A percentile compares a stretch with the other conserved stretches of the same genome.
phyloP scores from a whole-genome alignment of 176 grass and related monocot species.

The Miscanthus lutarioriparius region DNA sequence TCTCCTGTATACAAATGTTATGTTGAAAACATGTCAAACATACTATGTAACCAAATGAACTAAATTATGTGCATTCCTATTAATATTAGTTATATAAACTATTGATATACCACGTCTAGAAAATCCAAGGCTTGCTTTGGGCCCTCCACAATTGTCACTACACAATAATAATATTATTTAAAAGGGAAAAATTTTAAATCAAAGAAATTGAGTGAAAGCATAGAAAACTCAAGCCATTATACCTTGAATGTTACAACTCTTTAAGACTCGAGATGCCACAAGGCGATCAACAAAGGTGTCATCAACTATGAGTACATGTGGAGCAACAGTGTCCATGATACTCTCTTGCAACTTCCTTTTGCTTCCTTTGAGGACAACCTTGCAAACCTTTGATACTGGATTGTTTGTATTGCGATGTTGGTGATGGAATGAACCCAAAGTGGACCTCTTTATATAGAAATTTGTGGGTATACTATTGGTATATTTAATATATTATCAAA shows the following conservation, averaged over 20 bases:
- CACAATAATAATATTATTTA: background rate
- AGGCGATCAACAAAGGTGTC: background rate
- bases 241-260: background rate
- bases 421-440: background rate
- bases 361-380: background rate
- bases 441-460: background rate
- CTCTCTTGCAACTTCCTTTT: too few relatives aligned
- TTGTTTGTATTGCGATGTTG: background rate
- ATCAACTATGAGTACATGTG: constrained; percentile 16
- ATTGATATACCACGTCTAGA: background rate
- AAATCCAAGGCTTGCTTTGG: background rate
- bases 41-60: background rate
- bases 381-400: background rate
- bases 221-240: background rate
- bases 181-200: background rate
- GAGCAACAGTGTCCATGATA: background rate
- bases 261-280: background rate
- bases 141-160: background rate
- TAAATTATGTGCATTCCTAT: background rate
- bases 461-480: background rate
- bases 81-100: background rate
- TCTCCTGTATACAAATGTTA: background rate
- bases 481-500: background rate
- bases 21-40: background rate
- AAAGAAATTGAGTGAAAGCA: background rate